Conservation (phyloP, 129 eudicot genomes). For the Centella asiatica region DNA sequence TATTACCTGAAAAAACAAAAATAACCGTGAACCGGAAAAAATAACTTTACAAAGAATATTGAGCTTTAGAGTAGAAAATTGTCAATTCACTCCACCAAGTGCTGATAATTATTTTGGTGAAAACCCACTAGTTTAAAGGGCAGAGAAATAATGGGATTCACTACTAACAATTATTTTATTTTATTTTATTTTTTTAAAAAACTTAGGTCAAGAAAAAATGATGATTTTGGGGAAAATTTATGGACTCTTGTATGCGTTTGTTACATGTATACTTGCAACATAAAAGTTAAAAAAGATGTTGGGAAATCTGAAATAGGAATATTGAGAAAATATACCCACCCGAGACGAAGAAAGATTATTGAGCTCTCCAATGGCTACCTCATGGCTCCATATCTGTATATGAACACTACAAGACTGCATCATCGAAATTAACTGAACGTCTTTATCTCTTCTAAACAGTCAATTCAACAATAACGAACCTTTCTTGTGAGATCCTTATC, state of each 20-base stretch:
- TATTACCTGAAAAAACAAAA: too few relatives aligned
- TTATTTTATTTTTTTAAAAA: too few relatives aligned
- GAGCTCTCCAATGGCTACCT: slow-evolving; percentile 43
- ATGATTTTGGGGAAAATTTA: too few relatives aligned
- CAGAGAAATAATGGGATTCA: not conserved
- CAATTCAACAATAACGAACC: too few relatives aligned
- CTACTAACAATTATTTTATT: not conserved
- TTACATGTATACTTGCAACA: too few relatives aligned
- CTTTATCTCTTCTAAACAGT: too few relatives aligned
- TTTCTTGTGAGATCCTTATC: too few relatives aligned
- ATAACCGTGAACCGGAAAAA: not conserved
- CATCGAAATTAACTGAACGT: too few relatives aligned
- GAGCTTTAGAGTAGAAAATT: not conserved
- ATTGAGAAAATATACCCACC: slow-evolving; percentile 13
- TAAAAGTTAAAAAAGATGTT: too few relatives aligned
- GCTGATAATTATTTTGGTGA: not conserved
- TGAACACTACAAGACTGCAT: not conserved
- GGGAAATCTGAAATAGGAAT: not conserved
- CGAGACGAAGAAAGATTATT: slow-evolving; percentile 29
- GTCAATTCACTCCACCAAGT: not conserved
- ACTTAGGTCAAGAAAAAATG: not conserved
- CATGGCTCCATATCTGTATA: not conserved
- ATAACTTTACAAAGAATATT: too few relatives aligned
- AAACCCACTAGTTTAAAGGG: not conserved
- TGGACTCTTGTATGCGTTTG: not conserved